Base-by-base conservation (phyloP, 305 asterid genomes). In the Petunia hybrid region DNA sequence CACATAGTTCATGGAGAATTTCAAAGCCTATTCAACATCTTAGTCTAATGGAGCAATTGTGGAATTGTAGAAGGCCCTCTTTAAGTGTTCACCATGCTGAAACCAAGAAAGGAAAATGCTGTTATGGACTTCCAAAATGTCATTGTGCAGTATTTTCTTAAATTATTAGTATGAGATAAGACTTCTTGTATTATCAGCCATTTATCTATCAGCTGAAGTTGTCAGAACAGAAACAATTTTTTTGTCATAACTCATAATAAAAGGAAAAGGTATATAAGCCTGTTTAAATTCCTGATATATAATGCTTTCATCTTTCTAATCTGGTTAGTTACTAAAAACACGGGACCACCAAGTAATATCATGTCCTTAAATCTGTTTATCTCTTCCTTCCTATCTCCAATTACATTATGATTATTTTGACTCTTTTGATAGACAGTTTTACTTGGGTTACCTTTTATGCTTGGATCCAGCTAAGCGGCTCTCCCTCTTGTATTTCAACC, bases 401-500 rank as follows among this genome's bases (percentile, higher is more conserved):
- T 60, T 57, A 57, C 63, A 14, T 57, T 55, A 2, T 22, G 65
- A 22, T 22, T 22, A 8, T 51, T 46, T 46, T 51, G 57, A 51
- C 14, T 51, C 57, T 51, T 60, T 60, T 60, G 39, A 39, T 60
- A 22, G 65, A 2, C 13, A 60, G 31, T 39, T 80, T 67, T 77
- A 66, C 16, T 8, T 64, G 64, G 61, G 68, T 43, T 61, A 13
- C 68, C 31, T 22, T 40, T 83, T 59, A 22, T 67, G 39, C 13
- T 53, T 3, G 1, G 5, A 1, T 53, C 12, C 57, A 53, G 5
- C 56, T 53, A 53, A 60, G 68, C 38, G 36, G 51, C 38, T 51
- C 14, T 56, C 61, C 13, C 3, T 55, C 51, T 59, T 68, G 16
- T 61, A 51, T 79, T 77, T 75, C 16, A 42, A 82, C 81, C 84